phyloP scores from a whole-genome alignment of 2,329 filamentous ascomycete species.

The Zymoseptoria crescenta region DNA sequence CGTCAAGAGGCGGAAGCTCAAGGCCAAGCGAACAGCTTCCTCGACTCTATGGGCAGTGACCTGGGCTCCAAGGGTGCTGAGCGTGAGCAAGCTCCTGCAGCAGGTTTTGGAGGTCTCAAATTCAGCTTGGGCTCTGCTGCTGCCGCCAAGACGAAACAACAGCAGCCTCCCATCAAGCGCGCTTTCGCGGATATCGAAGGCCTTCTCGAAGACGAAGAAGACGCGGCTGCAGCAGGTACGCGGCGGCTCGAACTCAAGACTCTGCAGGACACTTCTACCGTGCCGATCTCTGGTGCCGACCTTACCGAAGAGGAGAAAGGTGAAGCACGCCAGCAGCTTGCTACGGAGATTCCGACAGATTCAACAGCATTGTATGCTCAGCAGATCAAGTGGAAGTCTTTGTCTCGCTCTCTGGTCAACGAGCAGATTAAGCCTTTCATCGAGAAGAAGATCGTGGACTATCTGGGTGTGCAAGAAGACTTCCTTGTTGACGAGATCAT shows the following conservation, averaged over 20 bases:
- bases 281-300: conserved; percentile 71
- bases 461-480: conserved; percentile 91
- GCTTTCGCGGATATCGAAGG: conserved; percentile 87
- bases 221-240: conserved; percentile 43
- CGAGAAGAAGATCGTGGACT: conserved; percentile 96
- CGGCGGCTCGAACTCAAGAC: conserved; percentile 35
- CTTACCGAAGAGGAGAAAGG: conserved; percentile 83
- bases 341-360: conserved; percentile 81
- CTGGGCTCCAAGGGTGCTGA: conserved; percentile 20
- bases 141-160: conserved; percentile 61
- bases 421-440: conserved; percentile 91
- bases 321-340: conserved; percentile 71
- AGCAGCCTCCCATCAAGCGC: conserved; percentile 31
- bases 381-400: conserved; percentile 84
- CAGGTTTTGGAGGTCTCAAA: conserved; percentile 56
- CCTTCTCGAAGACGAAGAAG: conserved; percentile 89
- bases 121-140: conserved; percentile 72
- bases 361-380: conserved; percentile 85
- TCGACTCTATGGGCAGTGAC: conserved; percentile 75
- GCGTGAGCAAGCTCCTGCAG: conserved; percentile 52
- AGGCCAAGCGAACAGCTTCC: conserved; percentile 83
- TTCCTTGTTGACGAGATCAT: conserved; percentile 89
- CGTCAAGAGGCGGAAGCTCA: conserved; percentile 70
- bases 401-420: conserved; percentile 71
- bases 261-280: conserved; percentile 31